Base-by-base conservation (phyloP, 2,329 filamentous ascomycete genomes). In the Chalara sp. region DNA sequence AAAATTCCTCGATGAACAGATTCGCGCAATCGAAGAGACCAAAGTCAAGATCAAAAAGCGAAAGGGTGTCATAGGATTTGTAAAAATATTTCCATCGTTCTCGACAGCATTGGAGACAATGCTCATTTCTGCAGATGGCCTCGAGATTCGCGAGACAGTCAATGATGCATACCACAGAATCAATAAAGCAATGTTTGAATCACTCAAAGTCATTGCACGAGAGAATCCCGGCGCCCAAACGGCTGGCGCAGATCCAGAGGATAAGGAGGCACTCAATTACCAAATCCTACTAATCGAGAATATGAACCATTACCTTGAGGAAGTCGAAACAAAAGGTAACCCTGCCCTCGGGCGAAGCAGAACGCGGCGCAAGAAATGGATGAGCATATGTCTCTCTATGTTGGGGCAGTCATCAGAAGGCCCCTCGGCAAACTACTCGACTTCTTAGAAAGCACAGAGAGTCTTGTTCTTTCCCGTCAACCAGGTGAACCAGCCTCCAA, bases 1-100 rank as follows among this genome's bases (percentile, higher is more conserved):
- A 54, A 89, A 88, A 56, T 96, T 97, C 61, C 83, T 97, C 6
- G 92, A 97, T 58, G 89, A 96, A 57, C 93, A 99, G 67, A 87
- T 97, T 53, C 87, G 89, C 30, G 91, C 90, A 5, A 96, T 97
- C 56, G 93, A 97, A 70, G 93, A 97, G 55, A 97, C 91, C 39
- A 97, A 97, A 70, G 92, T 99, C 67, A 96, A 96, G 74, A 90
- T 96, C 70, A 96, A 96, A 75, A 97, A 97, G 75, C 86, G 93
- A 59, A 96, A 95, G 72, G 92, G 93, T 8, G 89, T 99, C 51
- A 96, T 97, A 61, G 84, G 85, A 12, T 97, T 97, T 68, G 92
- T 97, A 74, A 87, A 89, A 57, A 86, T 92, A 40, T 97, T 97
- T 74, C 93, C 92, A 0, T 75, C 84, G 53, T 96, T 96, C 70